Evolutionary conservation across 225 moss, liverwort and hornwort genomes (phyloP), one percentile per base, ranked within the genome.

Genomic region (Neckera pumila): DNA sequence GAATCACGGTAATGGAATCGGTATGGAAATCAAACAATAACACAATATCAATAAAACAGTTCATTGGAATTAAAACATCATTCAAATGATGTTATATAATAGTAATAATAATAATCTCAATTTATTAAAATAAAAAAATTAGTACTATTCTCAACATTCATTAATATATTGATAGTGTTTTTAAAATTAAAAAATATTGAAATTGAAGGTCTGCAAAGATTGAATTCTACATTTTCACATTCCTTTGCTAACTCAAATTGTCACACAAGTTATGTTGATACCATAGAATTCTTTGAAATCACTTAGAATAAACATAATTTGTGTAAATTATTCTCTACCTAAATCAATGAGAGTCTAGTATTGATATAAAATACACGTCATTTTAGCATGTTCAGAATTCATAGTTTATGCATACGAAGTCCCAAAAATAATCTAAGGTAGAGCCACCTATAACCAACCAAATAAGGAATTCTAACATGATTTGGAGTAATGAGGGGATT

Each of bases 301-400:
- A 42, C 28, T 43, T 43, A 72, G 0, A 14, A 2, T 14, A 70
- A 43, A 14, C 4, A 6, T 3, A 72, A 6, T 27, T 43, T 72
- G 27, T 9, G 0, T 14, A 9, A 43, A 43, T 43, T 17, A 10
- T 0, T 43, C 10, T 23, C 1, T n/a, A n/a, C n/a, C n/a, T n/a
- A n/a, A 4, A 26, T 5, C 9, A 27, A 42, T 14, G 3, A 16
- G 5, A 72, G 10, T 9, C 17, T 72, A 43, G 3, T 72, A 0
- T 43, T 43, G 43, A 43, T 43, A 1, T 2, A 16, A 28, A 3
- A 2, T 43, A 28, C 1, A 17, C 0, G 1, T 43, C 6, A 45
- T 43, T 26, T 43, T 43, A 73, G 17, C 28, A 45, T 0, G 0
- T 43, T 28, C 5, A 14, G 40, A 42, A 26, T 26, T 70, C 5